A percentile compares a stretch with the other conserved stretches of the same genome.
phyloP scores from a whole-genome alignment of 805 yeast genomes.

The Nakazawaea pomicola region DNA sequence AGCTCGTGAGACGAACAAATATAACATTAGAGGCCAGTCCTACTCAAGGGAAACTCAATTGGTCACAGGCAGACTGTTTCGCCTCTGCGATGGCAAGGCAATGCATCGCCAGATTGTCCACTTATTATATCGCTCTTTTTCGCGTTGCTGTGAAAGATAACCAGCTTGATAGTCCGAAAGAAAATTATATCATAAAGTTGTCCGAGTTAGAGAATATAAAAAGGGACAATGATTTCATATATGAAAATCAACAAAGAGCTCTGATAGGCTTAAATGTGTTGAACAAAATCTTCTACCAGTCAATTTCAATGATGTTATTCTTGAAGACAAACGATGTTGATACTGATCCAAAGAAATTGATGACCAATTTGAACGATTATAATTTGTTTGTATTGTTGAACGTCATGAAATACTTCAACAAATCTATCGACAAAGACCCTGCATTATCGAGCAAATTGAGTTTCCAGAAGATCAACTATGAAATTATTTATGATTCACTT shows the following conservation, averaged over 20 bases:
- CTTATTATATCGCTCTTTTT: neutral
- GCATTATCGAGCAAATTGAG: neutral
- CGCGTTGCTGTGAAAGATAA: neutral
- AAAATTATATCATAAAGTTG: neutral
- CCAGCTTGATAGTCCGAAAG: neutral
- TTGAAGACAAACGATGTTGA: neutral
- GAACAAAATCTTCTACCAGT: neutral
- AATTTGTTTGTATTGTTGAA: constrained; percentile 1
- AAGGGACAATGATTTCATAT: neutral
- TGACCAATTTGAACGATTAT: constrained; percentile 1
- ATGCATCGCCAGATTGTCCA: neutral
- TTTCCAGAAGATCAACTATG: neutral
- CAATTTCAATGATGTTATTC: neutral
- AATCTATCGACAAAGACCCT: neutral
- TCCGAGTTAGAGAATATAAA: constrained; percentile 3
- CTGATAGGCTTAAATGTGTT: neutral
- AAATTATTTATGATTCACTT: neutral
- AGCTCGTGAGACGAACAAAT: neutral
- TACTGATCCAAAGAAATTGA: neutral
- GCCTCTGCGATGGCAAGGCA: constrained; percentile 1
- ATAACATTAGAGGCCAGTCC: neutral
- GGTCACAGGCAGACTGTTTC: neutral
- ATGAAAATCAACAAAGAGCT: neutral
- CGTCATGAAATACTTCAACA: neutral
- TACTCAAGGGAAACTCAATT: neutral